phyloP scores from a whole-genome alignment of 2,329 filamentous ascomycete species.

The Claviceps arundinis region DNA sequence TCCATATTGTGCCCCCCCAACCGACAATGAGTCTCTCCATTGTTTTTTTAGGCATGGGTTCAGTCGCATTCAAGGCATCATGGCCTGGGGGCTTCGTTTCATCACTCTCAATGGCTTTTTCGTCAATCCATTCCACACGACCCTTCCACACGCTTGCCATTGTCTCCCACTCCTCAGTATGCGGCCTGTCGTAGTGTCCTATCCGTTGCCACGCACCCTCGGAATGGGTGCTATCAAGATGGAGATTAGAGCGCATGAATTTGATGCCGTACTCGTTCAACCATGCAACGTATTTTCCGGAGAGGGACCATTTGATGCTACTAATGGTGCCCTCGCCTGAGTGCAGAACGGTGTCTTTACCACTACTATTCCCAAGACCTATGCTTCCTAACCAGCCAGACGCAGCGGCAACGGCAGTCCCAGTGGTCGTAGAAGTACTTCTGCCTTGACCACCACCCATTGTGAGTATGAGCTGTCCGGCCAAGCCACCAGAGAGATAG shows the following conservation, averaged over 20 bases:
- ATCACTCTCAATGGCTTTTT: slow-evolving; percentile 62
- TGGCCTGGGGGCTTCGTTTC: slow-evolving; percentile 25
- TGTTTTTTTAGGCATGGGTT: neutral
- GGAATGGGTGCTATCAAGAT: slow-evolving; percentile 60
- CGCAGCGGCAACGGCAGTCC: slow-evolving; percentile 68
- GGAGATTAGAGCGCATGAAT: slow-evolving; percentile 83
- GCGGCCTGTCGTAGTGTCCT: slow-evolving; percentile 80
- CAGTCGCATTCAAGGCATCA: neutral
- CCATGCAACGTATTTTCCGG: slow-evolving; percentile 88
- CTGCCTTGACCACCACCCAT: slow-evolving; percentile 66
- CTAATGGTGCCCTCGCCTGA: slow-evolving; percentile 85
- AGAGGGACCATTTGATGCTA: slow-evolving; percentile 87
- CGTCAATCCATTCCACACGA: slow-evolving; percentile 84
- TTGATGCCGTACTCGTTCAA: slow-evolving; percentile 95
- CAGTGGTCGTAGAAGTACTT: slow-evolving; percentile 77
- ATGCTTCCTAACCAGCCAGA: slow-evolving; percentile 87
- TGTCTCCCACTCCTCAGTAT: slow-evolving; percentile 79
- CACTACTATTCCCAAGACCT: slow-evolving; percentile 63
- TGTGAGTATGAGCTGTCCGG: slow-evolving; percentile 78
- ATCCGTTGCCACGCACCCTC: slow-evolving; percentile 92
- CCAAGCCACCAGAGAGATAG: slow-evolving; percentile 81
- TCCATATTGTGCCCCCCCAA: slow-evolving; percentile 94
- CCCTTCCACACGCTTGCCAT: slow-evolving; percentile 96
- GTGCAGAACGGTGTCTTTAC: slow-evolving; percentile 77
- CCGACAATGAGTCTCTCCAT: slow-evolving; percentile 79